phyloP scores from a whole-genome alignment of 2,329 filamentous ascomycete species.

The Pseudocercospora fijiensis region DNA sequence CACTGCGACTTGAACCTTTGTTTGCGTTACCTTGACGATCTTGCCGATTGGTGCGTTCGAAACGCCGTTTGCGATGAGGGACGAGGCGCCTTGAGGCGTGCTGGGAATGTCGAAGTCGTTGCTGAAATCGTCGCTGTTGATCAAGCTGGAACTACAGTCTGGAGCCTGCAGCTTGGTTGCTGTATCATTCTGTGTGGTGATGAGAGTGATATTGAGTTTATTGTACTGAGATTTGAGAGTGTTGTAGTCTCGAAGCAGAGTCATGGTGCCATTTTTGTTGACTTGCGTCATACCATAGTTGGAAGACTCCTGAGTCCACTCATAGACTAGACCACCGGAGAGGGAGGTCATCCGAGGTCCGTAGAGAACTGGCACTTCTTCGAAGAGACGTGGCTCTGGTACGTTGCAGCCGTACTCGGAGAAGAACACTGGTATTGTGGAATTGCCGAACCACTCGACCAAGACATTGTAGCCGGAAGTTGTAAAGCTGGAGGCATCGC shows the following conservation, averaged over 20 bases:
- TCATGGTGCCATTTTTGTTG: constrained; percentile 45
- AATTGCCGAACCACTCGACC: constrained; percentile 63
- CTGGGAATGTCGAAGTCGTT: constrained; percentile 75
- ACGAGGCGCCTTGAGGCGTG: constrained; percentile 65
- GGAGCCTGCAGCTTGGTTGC: constrained; percentile 58
- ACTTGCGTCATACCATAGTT: constrained; percentile 52
- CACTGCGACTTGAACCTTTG: constrained; percentile 58
- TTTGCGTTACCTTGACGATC: constrained; percentile 60
- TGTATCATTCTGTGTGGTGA: constrained; percentile 63
- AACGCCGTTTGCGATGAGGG: constrained; percentile 76
- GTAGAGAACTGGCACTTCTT: constrained; percentile 73
- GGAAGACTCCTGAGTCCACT: constrained; percentile 71
- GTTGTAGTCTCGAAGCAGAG: constrained; percentile 53
- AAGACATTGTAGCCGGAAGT: constrained; percentile 64
- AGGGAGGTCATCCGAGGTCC: constrained; percentile 68
- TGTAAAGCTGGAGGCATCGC: constrained; percentile 62
- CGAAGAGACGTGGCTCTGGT: constrained; percentile 68
- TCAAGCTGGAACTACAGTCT: constrained; percentile 64
- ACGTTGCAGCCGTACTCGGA: constrained; percentile 80
- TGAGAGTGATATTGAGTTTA: constrained; percentile 67
- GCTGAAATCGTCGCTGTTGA: constrained; percentile 67
- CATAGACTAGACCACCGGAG: constrained; percentile 77
- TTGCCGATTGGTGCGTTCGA: constrained; percentile 56
- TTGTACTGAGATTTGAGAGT: constrained; percentile 73
- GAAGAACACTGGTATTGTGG: constrained; percentile 75